These are phyloP conservation scores for Mucor saturninus DNA, from an alignment of 371 early-diverging fungal species.

Conservation along the genomic window DNA sequence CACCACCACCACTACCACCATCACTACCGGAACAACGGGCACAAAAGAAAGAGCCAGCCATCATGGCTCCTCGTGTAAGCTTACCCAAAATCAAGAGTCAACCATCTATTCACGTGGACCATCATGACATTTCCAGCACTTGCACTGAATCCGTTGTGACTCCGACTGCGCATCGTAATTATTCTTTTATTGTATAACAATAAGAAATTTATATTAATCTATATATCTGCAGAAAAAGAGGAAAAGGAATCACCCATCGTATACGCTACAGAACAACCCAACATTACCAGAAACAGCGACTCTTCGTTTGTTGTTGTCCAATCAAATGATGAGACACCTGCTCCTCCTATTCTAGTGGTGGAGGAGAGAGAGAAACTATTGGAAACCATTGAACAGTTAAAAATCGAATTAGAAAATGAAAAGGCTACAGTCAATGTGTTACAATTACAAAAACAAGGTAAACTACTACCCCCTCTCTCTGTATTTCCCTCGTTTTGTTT, in stretches of 20 bases:
- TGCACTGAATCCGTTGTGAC: constrained; percentile 1
- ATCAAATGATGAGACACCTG: background rate
- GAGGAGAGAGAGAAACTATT: constrained; percentile 3
- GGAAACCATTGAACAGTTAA: background rate
- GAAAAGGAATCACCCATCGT: constrained; percentile 5
- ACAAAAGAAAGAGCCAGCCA: background rate
- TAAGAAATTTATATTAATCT: background rate
- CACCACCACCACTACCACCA: background rate
- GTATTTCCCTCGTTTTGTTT: too few relatives aligned
- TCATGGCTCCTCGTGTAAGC: background rate
- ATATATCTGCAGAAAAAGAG: background rate
- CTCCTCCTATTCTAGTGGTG: background rate
- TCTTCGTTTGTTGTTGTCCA: constrained; percentile 14
- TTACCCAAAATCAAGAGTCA: background rate
- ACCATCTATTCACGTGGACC: background rate
- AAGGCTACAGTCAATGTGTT: constrained; percentile 19
- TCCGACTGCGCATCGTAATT: constrained; percentile 13
- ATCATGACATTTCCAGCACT: constrained; percentile 6
- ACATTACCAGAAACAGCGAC: constrained; percentile 8
- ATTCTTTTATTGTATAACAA: background rate
- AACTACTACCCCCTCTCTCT: background rate
- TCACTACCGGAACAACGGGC: background rate
- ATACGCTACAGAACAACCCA: constrained; percentile 10
- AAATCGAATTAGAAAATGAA: constrained; percentile 25
- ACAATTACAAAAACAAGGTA: constrained; percentile 36